Base-by-base conservation (phyloP, 768 basidiomycete species). In the Amanita muscaria region DNA sequence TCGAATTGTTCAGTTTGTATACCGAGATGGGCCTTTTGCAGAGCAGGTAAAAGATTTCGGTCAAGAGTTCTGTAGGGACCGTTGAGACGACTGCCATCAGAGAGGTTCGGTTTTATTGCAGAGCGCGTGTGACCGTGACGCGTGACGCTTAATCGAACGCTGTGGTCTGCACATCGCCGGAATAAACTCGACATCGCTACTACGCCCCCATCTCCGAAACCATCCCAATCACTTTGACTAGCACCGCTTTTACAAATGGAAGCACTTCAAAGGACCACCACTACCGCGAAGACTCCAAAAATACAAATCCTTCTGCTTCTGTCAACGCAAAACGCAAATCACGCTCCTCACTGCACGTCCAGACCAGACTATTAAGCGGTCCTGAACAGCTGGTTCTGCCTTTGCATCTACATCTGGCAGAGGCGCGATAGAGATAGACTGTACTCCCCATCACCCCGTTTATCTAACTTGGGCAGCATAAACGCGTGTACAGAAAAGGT, bases 391-490 rank as follows among this genome's bases (percentile, higher is more conserved):
- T 2, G 49, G 47, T 1, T 47, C 59, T 21, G 49, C 43, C 1
- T 48, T 51, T 41, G 51, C 60, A 6, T 6, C 27, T 29, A 12
- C 27, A 6, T 29, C 27, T 4, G 61, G 61, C 0, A 10, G 19
- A 18, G 19, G 31, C n/a, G 32, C 66, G 23, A 63, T 68, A 29
- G 52, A 74, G 4, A 87, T 85, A 55, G 83, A 85, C 47, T 67
- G 86, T 50, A 58, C 76, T 1, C 85, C 0, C 91, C 93, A 0
- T 60, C 75, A 1, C 77, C 84, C 0, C 75, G 88, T 7, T 66
- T 98, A 3, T 78, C 88, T 1, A 84, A 91, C 53, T 73, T 98
- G 0, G 96, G 93, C 11, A 94, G 94, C 7, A 75, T 97, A 4
- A 83, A 88, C 45, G 56, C 70, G 10, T 92, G 85, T 50, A 74